These are phyloP conservation scores for Gastrolobium villosum DNA, from an alignment of 306 rosid species.

Conservation along the genomic window DNA sequence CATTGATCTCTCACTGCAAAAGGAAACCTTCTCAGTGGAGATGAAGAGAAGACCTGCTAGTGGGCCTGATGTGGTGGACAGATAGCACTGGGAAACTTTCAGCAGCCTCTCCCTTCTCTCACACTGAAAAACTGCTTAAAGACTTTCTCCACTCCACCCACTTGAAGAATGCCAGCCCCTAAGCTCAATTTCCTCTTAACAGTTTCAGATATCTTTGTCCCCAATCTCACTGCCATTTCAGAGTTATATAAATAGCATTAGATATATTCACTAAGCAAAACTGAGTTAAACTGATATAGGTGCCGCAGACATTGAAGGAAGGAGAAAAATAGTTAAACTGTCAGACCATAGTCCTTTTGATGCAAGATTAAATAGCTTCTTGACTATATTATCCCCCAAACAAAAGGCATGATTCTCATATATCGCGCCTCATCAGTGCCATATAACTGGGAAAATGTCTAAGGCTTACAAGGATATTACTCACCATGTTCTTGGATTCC, in stretches of 20 bases:
- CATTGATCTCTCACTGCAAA: slow-evolving; percentile 81
- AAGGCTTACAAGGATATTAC: not conserved
- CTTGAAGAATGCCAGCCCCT: slow-evolving; percentile 71
- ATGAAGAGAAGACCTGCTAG: slow-evolving; percentile 85
- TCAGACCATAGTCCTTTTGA: too few species aligned
- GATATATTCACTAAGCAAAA: not conserved
- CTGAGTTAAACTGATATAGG: too few species aligned
- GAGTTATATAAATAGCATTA: slow-evolving; percentile 2
- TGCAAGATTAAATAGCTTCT: not conserved
- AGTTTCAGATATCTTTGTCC: slow-evolving; percentile 67
- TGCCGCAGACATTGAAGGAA: too few species aligned
- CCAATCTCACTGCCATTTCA: slow-evolving; percentile 49
- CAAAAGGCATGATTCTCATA: not conserved
- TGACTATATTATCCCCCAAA: not conserved
- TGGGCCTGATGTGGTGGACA: slow-evolving; percentile 86
- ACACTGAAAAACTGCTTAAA: slow-evolving; percentile 63
- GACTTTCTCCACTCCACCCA: slow-evolving; percentile 69
- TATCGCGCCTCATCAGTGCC: not conserved
- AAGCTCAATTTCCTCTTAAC: slow-evolving; percentile 74
- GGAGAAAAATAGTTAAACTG: too few species aligned
- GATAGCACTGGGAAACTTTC: slow-evolving; percentile 70
- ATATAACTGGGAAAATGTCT: slow-evolving; percentile 2
- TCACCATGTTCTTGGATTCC: slow-evolving; percentile 39
- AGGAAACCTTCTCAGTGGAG: slow-evolving; percentile 75
- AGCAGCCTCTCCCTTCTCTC: slow-evolving; percentile 67